Base-by-base conservation (phyloP, 176 grass and related monocot species). In the Aegilops bicornis region DNA sequence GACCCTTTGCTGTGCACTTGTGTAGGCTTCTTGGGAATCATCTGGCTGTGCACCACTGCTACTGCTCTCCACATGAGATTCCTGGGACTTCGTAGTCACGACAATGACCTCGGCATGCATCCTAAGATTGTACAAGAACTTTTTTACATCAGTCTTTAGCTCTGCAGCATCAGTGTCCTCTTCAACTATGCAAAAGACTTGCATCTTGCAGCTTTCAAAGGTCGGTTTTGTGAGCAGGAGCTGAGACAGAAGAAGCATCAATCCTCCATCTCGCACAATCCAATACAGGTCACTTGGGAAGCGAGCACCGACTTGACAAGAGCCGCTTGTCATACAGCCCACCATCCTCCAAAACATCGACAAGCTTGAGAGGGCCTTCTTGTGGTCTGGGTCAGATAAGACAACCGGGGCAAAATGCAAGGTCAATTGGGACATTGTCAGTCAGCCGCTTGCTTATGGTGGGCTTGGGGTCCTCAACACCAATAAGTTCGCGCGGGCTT, bases 101-200 rank as follows among this genome's bases (percentile, higher is more conserved):
- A 98, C 93, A 13, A 98, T 87, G 77, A 98, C 96, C 75, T 98
- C 96, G 24, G 96, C 96, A 16, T 95, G 96, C 96, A 98, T 95
- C 37, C 96, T 88, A 48, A 98, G 86, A 87, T 98, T 93, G 64
- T 98, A 98, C 63, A 98, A 86, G 81, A 98, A 93, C 85, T 98
- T 98, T 67, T 92, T 98, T 3, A 98, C 96, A 23, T 98, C 96
- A 15, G 93, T 86, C 84, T 98, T 98, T 30, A 98, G 89, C 80
- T 95, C 91, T 84, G 92, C 96, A 37, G 96, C 96, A 25, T 98
- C 96, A 15, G 88, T 88, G 83, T 98, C 96, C 88, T 98, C 96
- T 87, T 95, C 96, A 2, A 93, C 87, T 78, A 98, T 98, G 82
- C 96, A 98, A 80, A 98, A 98, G 40, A 98, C 93, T 86, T 95